Evolutionary conservation across 805 yeast genomes (phyloP).

Genomic region (Candida vaughaniae): DNA sequence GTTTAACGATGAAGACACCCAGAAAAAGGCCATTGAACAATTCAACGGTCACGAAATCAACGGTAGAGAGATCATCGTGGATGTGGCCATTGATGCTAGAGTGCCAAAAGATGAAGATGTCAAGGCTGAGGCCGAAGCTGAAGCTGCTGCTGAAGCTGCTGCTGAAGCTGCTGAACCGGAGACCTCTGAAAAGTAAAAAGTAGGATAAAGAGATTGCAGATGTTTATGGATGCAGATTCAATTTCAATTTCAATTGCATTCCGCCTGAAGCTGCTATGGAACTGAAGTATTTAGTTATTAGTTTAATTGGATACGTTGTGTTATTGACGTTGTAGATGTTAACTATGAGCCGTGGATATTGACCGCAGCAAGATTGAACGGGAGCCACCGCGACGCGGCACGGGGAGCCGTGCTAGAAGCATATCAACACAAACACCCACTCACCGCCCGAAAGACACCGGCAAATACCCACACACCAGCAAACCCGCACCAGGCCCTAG

Average conservation of each 20-base stretch:
- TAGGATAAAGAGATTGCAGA: too few relatives aligned
- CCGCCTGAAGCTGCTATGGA: too few relatives aligned
- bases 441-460: too few relatives aligned
- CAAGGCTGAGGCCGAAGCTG: slow-evolving; percentile 11
- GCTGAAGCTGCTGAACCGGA: slow-evolving; percentile 1
- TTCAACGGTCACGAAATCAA: slow-evolving; percentile 65
- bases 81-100: slow-evolving; percentile 68
- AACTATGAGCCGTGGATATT: too few relatives aligned
- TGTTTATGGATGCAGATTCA: too few relatives aligned
- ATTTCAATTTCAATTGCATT: too few relatives aligned
- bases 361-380: too few relatives aligned
- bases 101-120: slow-evolving; percentile 25
- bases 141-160: slow-evolving; percentile 6
- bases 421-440: too few relatives aligned
- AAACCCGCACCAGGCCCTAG: too few relatives aligned
- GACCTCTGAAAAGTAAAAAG: slow-evolving; percentile 2
- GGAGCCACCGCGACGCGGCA: too few relatives aligned
- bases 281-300: not conserved
- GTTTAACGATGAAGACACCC: slow-evolving; percentile 59
- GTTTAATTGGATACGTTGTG: not conserved
- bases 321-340: not conserved
- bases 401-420: too few relatives aligned
- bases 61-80: slow-evolving; percentile 66
- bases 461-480: too few relatives aligned
- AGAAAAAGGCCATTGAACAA: slow-evolving; percentile 67